Base-by-base conservation (phyloP, 108 stramenopile species). In the Stephanodiscus minutulus region DNA sequence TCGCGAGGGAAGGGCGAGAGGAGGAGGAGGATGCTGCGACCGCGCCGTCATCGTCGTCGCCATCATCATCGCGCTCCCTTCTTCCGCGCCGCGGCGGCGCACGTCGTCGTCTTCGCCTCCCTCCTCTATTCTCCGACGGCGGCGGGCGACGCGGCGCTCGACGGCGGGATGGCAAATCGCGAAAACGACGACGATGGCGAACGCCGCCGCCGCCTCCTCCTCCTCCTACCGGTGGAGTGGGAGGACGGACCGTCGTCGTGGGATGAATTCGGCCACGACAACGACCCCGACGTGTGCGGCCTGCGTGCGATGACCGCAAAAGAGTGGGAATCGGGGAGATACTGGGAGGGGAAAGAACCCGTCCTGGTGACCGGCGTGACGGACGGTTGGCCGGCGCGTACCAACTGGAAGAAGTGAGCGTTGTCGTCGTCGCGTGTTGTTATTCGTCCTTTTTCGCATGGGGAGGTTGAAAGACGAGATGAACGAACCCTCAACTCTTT, bases 341-440 rank as follows among this genome's bases (percentile, higher is more conserved):
- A 73, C 62, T 80, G 79, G 79, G 72, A 80, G 67, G 62, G 72
- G 41, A 57, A 61, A 27, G 64, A 72, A 24, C 79, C 79, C 2
- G 79, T 80, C 7, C 68, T 80, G 22, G 79, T 80, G 10, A 68
- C 35, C 47, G 73, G 73, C 64, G 79, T 73, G 5, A 80, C 79
- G 5, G 79, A 68, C 21, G 62, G 67, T 5, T 80, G 79, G 79
- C 55, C 66, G 31, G 79, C 77, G 1, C 29, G 70, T 50, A 65
- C 66, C 37, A 64, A 78, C 44, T 78, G 77, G 77, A 78, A 71
- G 33, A 71, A 77, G 76, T 70, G 43, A 59, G 76, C 49, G 13
- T 22, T 59, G 43, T n/a, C 1, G 17, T 70, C 37, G 4, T 6
- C 31, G 10, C 6, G 35, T 57, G n/a, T 1, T 25, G 7, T 35